Evolutionary conservation across 352 stramenopile species (phyloP), one percentile per base, ranked within the genome.

Genomic region (Phytopythium cucurbitacearum): DNA sequence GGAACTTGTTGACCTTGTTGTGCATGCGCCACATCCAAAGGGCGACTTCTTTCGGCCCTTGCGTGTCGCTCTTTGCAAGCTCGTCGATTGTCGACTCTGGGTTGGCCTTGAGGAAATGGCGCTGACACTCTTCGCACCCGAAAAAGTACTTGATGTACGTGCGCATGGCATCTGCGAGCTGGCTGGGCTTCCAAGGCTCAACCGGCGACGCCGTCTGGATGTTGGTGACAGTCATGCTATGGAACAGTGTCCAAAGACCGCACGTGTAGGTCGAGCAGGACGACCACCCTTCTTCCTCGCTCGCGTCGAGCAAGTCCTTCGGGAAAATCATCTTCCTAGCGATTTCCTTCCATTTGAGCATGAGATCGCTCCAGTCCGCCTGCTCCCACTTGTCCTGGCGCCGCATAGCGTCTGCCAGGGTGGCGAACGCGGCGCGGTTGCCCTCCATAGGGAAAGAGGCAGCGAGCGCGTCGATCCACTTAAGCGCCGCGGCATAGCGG

Each of bases 1-100:
- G 75, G 33, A 79, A 61, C 39, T 80, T 82, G 62, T 93, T 95
- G 15, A 95, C 82, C 6, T 69, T 80, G 60, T 91, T 92, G 70
- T 95, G 85, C 80, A 91, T 89, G 33, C 65, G 67, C 77, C 84
- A 93, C 42, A 95, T 72, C 82, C 85, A 92, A 40, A 93, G 48
- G 7, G 71, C 52, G 4, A 90, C 62, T 44, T 75, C 70, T 34
- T 72, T 48, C 8, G 70, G 61, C 0, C 75, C 77, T 0, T 73
- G 51, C 12, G 34, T 32, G 41, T 91, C 78, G 16, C 57, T 59
- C 6, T 48, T 50, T 3, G 69, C 71, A 1, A 90, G 40, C 1
- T 71, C 55, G 3, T 62, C 52, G 21, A 94, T 85, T 2, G 74
- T 60, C n/a, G 56, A 74, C 41, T 71, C 65, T 4, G 83, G 76